Conservation (phyloP, 139 green algal species). For the Spirogloea muscicola region DNA sequence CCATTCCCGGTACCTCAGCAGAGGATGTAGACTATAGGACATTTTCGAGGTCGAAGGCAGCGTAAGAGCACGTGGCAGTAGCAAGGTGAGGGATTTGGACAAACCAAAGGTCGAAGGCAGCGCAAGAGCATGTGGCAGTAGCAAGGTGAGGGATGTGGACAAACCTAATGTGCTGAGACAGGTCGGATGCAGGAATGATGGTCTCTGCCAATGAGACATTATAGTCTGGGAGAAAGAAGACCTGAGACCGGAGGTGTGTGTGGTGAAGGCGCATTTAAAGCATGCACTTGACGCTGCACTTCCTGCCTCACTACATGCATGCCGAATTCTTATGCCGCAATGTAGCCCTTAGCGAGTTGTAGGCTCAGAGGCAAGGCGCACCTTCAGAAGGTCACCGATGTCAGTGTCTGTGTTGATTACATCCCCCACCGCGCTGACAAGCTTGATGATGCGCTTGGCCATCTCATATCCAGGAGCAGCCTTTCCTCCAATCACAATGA, state of each 20-base stretch:
- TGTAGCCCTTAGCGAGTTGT: not conserved
- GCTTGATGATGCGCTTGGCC: conserved; percentile 98
- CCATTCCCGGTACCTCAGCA: no score
- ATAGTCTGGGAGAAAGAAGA: conserved; percentile 94
- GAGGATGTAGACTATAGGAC: not conserved
- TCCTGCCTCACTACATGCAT: no score
- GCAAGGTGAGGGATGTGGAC: not conserved
- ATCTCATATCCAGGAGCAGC: conserved; percentile 94
- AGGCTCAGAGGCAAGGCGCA: conserved; percentile 13
- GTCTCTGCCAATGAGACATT: conserved; percentile 80
- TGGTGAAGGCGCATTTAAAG: not conserved
- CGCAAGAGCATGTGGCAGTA: not conserved
- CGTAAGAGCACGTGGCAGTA: no score
- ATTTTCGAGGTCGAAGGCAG: no score
- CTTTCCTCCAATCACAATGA: conserved; percentile 95
- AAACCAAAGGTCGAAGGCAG: not conserved
- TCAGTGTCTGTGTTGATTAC: conserved; percentile 62
- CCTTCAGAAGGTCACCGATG: conserved; percentile 91
- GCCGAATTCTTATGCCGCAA: no score
- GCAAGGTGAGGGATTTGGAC: no score
- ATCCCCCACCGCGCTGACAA: conserved; percentile 83
- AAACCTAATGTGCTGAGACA: conserved; percentile 78
- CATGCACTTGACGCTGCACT: not conserved
- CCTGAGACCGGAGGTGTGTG: no score
- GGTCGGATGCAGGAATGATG: conserved; percentile 74